phyloP scores from a whole-genome alignment of 2,329 filamentous ascomycete species.

The Lasiodiplodia theobromae region DNA sequence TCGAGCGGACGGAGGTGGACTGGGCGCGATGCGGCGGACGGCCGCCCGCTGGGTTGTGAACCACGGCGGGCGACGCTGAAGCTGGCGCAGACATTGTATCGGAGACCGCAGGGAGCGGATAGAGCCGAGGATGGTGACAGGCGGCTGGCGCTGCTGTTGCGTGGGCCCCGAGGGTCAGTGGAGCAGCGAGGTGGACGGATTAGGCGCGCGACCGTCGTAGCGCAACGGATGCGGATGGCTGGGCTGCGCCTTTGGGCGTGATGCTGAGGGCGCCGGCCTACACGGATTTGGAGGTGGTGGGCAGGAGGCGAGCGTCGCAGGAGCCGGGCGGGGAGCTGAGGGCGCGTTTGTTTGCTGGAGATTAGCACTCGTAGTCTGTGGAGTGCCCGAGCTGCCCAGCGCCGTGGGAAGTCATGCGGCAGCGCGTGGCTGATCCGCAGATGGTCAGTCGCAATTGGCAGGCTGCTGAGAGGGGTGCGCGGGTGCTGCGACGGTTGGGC shows the following conservation, averaged over 20 bases:
- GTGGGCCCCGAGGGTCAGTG: conserved; percentile 30
- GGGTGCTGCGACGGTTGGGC: not conserved
- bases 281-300: conserved; percentile 16
- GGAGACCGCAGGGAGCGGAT: conserved; percentile 40
- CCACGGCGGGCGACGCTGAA: conserved; percentile 53
- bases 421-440: conserved; percentile 24
- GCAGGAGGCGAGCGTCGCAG: conserved; percentile 25
- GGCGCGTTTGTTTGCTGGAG: conserved; percentile 20
- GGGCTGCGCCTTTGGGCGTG: not conserved
- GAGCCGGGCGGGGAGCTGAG: conserved; percentile 25
- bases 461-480: conserved; percentile 8
- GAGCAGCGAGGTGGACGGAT: conserved; percentile 18
- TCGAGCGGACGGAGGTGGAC: conserved; percentile 43
- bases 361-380: conserved; percentile 21
- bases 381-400: conserved; percentile 26
- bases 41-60: conserved; percentile 41
- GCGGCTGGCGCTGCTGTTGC: conserved; percentile 31
- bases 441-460: conserved; percentile 22
- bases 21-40: conserved; percentile 47
- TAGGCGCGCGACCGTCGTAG: conserved; percentile 26
- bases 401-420: conserved; percentile 25
- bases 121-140: conserved; percentile 20
- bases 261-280: conserved; percentile 4
- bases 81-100: conserved; percentile 46
- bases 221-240: conserved; percentile 8